These are phyloP conservation scores for Stentor roeselii DNA, from an alignment of 73 alveolate genomes.

Conservation along the genomic window DNA sequence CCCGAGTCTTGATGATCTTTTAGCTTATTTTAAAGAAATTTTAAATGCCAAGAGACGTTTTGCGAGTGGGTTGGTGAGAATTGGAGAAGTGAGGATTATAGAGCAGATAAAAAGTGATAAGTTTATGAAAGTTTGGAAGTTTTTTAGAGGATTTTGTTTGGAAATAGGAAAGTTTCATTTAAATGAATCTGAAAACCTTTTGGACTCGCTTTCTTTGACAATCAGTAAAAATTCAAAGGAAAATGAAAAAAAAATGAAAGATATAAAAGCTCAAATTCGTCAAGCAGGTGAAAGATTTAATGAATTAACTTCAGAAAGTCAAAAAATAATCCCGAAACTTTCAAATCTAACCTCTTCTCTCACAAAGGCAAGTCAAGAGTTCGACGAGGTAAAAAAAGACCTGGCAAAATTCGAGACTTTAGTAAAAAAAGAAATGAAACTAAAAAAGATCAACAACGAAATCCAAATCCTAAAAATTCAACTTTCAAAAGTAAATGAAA, in stretches of 20 bases:
- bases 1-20: not conserved
- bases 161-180: not conserved
- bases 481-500: not conserved
- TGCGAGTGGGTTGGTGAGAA: not conserved
- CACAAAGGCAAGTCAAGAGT: not conserved
- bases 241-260: not conserved
- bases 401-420: not conserved
- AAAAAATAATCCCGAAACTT: not conserved
- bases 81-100: not conserved
- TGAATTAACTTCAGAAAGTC: not conserved
- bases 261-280: not conserved
- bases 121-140: not conserved
- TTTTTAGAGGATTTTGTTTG: not conserved
- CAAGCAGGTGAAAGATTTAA: not conserved
- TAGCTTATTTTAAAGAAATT: not conserved
- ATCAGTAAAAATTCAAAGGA: not conserved
- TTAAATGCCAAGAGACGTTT: not conserved
- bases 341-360: too few species aligned
- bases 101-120: not conserved
- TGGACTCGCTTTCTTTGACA: not conserved
- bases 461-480: not conserved
- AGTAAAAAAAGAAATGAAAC: constrained; percentile 23
- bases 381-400: not conserved
- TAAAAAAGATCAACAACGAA: not conserved
- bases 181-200: not conserved